These are phyloP conservation scores for Laburnicola sp. DNA, from an alignment of 2,329 filamentous ascomycete species.

Conservation along the genomic window DNA sequence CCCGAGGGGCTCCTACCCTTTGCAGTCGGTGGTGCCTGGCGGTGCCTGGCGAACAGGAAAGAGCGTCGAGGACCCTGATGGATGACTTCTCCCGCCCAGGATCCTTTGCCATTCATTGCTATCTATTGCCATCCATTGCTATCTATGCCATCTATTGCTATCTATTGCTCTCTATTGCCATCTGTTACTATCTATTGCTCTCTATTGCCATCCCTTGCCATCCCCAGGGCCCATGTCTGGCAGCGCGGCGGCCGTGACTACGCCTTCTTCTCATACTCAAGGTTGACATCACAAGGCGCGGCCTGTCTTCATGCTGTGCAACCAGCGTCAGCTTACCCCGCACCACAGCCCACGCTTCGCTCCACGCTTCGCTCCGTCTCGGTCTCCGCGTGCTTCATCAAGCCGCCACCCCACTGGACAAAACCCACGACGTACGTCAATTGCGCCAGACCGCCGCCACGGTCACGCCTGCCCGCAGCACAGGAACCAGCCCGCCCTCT, in stretches of 20 bases:
- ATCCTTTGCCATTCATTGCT: no score
- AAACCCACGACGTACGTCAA: constrained; percentile 19
- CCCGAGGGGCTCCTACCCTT: neutral
- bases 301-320: no score
- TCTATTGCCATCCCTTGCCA: no score
- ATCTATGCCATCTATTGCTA: no score
- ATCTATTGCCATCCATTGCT: no score
- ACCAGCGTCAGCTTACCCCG: constrained; percentile 15
- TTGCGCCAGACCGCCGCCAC: constrained; percentile 18
- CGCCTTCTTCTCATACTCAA: neutral
- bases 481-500: neutral
- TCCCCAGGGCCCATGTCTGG: no score
- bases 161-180: no score
- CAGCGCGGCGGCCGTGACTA: neutral
- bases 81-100: no score
- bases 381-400: neutral
- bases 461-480: constrained; percentile 20
- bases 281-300: neutral
- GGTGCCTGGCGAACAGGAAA: constrained; percentile 18
- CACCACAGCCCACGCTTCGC: constrained; percentile 8
- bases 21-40: constrained; percentile 18
- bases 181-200: no score
- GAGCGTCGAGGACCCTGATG: no score
- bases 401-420: constrained; percentile 9
- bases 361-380: constrained; percentile 8